These are phyloP conservation scores for Lactuca saligna DNA, from an alignment of 129 eudicot genomes.

Conservation along the genomic window DNA sequence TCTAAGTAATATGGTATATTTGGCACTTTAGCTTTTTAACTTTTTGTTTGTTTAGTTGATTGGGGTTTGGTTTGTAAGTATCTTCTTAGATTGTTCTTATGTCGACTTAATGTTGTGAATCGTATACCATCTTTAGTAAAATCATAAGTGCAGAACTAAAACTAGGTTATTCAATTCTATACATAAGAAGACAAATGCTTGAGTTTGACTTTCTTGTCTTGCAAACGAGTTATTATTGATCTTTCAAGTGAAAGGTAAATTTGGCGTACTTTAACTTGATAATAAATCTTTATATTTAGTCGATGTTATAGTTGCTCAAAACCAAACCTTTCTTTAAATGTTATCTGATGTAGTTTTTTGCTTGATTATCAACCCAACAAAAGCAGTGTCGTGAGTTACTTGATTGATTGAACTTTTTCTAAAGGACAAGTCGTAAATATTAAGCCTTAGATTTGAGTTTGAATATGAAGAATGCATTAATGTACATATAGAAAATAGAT, in stretches of 20 bases:
- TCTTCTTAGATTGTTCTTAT: conserved; percentile 3
- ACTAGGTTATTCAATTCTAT: neutral
- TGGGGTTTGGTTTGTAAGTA: conserved; percentile 16
- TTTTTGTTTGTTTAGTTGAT: conserved; percentile 9
- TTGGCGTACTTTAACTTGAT: neutral
- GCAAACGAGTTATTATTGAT: neutral
- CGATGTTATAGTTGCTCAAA: neutral
- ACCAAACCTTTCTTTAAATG: neutral
- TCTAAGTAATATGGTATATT: conserved; percentile 16
- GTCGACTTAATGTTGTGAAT: conserved; percentile 18
- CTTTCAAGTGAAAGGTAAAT: neutral
- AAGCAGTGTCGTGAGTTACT: neutral
- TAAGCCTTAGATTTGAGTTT: too few relatives aligned
- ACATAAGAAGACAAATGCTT: neutral
- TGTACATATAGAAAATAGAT: too few relatives aligned
- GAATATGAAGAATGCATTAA: too few relatives aligned
- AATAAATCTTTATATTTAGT: neutral
- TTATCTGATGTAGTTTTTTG: neutral
- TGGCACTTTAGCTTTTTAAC: neutral
- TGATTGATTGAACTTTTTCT: neutral
- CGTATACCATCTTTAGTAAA: neutral
- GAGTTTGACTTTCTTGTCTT: neutral
- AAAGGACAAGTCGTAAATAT: too few relatives aligned
- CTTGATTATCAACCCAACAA: neutral
- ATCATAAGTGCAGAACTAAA: neutral